Evolutionary conservation across 2,329 filamentous ascomycete species (phyloP).

Genomic region (Blastomyces gilchristii): DNA sequence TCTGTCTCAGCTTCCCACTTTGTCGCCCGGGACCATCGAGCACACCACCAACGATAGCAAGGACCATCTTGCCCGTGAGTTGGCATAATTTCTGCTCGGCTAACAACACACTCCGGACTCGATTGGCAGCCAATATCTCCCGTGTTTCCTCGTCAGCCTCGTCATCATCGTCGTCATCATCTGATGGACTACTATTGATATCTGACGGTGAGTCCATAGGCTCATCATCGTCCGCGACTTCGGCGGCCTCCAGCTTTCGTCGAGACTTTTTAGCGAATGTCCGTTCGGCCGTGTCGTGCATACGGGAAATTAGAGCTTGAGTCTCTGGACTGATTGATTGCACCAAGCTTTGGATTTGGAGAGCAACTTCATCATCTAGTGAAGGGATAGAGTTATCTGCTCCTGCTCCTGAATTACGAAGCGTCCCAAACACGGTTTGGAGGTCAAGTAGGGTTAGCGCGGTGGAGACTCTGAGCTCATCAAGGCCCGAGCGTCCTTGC

Average conservation of each 20-base stretch:
- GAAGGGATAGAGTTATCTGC: conserved; percentile 34
- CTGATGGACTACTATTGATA: conserved; percentile 44
- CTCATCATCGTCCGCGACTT: conserved; percentile 46
- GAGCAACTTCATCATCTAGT: conserved; percentile 39
- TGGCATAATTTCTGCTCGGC: conserved; percentile 81
- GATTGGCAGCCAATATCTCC: conserved; percentile 36
- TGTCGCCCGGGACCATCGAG: conserved; percentile 55
- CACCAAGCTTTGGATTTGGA: conserved; percentile 52
- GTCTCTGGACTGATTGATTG: conserved; percentile 57
- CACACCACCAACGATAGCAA: conserved; percentile 64
- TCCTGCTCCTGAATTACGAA: conserved; percentile 44
- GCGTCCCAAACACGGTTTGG: conserved; percentile 65
- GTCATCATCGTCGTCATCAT: conserved; percentile 23
- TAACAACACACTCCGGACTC: conserved; percentile 56
- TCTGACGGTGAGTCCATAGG: conserved; percentile 55
- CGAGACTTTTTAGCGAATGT: conserved; percentile 59
- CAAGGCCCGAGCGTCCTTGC: conserved; percentile 45
- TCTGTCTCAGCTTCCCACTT: conserved; percentile 55
- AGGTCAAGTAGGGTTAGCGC: conserved; percentile 72
- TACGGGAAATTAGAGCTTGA: conserved; percentile 57
- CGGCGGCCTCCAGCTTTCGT: conserved; percentile 29
- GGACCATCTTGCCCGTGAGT: conserved; percentile 71
- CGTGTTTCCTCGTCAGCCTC: conserved; percentile 34
- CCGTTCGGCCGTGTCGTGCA: conserved; percentile 68
- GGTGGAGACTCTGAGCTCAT: conserved; percentile 66